These are phyloP conservation scores for Aphanomyces euteiches DNA, from an alignment of 352 stramenopile genomes.

Conservation along the genomic window DNA sequence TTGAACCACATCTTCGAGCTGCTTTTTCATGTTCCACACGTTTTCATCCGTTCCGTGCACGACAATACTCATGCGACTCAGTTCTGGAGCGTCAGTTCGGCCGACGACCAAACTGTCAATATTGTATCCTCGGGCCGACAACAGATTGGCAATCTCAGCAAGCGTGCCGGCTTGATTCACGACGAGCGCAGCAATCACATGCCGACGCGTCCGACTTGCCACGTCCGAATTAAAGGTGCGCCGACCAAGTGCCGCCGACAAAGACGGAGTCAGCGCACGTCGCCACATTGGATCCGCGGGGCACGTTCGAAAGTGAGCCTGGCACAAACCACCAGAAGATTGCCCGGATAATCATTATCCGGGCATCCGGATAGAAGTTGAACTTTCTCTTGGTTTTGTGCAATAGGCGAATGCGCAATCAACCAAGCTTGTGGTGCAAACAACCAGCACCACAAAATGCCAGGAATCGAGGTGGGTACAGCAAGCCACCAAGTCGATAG, in stretches of 20 bases:
- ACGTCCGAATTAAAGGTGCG: not conserved
- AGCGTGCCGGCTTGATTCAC: slow-evolving; percentile 83
- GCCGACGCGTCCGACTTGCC: slow-evolving; percentile 43
- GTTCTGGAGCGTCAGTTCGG: slow-evolving; percentile 77
- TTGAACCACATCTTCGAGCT: slow-evolving; percentile 83
- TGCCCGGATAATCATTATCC: too few relatives aligned
- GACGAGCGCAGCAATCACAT: slow-evolving; percentile 80
- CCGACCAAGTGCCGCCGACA: not conserved
- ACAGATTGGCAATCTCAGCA: slow-evolving; percentile 82
- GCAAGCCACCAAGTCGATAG: too few relatives aligned
- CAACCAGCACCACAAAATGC: too few relatives aligned
- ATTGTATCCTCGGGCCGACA: slow-evolving; percentile 80
- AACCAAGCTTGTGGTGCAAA: too few relatives aligned
- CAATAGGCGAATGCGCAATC: too few relatives aligned
- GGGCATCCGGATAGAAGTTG: too few relatives aligned
- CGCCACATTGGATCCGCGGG: not conserved
- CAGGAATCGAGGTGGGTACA: too few relatives aligned
- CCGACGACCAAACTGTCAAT: slow-evolving; percentile 85
- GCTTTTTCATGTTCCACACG: slow-evolving; percentile 86
- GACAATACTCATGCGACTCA: slow-evolving; percentile 83
- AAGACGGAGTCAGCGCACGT: not conserved
- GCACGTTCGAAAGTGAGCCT: too few relatives aligned
- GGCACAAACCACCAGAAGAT: too few relatives aligned
- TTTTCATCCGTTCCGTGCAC: slow-evolving; percentile 76
- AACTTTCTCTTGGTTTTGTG: too few relatives aligned